phyloP scores from a whole-genome alignment of 345 rosid genomes.

The Eucalyptus globulus region DNA sequence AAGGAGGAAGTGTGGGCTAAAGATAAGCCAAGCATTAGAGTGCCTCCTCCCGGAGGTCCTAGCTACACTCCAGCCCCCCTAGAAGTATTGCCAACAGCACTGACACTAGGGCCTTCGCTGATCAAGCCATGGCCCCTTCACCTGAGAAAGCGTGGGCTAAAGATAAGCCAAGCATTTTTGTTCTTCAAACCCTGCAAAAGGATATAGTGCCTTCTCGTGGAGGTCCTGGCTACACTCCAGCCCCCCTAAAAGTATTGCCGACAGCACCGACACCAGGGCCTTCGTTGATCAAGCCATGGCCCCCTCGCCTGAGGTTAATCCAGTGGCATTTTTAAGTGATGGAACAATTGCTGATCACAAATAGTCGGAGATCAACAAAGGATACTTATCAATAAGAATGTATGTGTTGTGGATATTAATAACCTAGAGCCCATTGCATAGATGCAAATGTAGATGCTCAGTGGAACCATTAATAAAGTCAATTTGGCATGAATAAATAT shows the following conservation, averaged over 20 bases:
- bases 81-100: too few species aligned
- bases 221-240: neutral
- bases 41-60: too few species aligned
- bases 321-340: neutral
- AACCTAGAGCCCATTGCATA: neutral
- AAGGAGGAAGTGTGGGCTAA: too few species aligned
- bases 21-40: too few species aligned
- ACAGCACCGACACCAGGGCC: neutral
- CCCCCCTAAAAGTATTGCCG: neutral
- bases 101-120: too few species aligned
- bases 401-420: neutral
- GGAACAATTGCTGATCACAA: neutral
- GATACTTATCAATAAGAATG: neutral
- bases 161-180: neutral
- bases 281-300: neutral
- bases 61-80: too few species aligned
- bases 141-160: neutral
- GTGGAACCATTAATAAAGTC: neutral
- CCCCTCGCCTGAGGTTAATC: neutral
- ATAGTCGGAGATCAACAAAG: neutral
- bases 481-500: neutral
- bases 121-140: too few species aligned
- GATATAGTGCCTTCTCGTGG: neutral
- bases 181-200: neutral
- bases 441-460: neutral